A percentile compares a stretch with the other conserved stretches of the same genome.
Conservation (phyloP, 345 rosid species). For the Luvunga scandens region DNA sequence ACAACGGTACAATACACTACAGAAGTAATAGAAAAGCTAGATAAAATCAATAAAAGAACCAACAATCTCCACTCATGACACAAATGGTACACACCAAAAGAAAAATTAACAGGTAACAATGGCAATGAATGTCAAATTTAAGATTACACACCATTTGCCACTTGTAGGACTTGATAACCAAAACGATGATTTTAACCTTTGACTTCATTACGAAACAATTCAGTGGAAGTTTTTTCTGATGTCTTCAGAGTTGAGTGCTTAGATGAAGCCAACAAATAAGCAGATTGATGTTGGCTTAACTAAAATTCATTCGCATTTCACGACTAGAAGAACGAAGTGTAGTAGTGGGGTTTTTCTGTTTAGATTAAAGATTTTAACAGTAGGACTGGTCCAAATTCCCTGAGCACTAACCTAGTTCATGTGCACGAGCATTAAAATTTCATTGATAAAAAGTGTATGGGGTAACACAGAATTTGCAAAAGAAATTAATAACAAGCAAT, state of each 20-base stretch:
- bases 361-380: not conserved
- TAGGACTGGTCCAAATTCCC: not conserved
- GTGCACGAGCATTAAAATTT: not conserved
- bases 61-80: not conserved
- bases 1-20: not conserved
- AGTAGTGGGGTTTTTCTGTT: slow-evolving; percentile 3
- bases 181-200: not conserved
- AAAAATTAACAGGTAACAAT: not conserved
- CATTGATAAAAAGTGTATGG: not conserved
- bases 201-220: not conserved
- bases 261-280: not conserved
- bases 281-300: not conserved
- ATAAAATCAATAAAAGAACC: not conserved
- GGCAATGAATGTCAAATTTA: not conserved
- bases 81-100: not conserved
- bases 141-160: not conserved
- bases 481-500: not conserved
- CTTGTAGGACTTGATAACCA: not conserved
- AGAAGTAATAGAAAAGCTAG: slow-evolving; percentile 4
- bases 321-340: not conserved
- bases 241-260: not conserved
- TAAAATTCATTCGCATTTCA: not conserved
- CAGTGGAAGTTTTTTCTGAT: not conserved
- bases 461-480: not conserved
- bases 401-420: slow-evolving; percentile 6